phyloP scores from a whole-genome alignment of 148 eudicot species.

The Pouteria glomerata region DNA sequence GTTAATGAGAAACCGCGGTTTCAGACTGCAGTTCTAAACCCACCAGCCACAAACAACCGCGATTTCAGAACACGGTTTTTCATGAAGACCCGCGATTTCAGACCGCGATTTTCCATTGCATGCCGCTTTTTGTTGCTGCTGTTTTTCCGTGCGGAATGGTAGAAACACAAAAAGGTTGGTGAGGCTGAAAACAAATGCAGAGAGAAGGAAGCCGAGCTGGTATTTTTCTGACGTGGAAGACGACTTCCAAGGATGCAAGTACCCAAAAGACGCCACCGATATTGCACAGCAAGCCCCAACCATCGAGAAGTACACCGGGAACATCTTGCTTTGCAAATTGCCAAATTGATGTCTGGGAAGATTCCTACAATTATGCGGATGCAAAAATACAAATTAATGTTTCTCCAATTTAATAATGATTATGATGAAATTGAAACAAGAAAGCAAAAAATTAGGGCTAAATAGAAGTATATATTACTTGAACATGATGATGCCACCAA shows the following conservation, averaged over 20 bases:
- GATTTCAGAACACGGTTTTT: too few species aligned
- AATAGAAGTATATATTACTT: slow-evolving; percentile 34
- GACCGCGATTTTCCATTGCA: too few species aligned
- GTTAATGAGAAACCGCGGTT: too few species aligned
- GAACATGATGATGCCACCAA: slow-evolving; percentile 99
- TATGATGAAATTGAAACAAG: slow-evolving; percentile 1
- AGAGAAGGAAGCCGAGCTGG: slow-evolving; percentile 68
- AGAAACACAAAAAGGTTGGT: slow-evolving; percentile 80
- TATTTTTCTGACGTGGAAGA: slow-evolving; percentile 62
- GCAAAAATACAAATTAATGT: background rate
- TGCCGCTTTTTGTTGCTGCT: too few species aligned
- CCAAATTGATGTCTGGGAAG: slow-evolving; percentile 97
- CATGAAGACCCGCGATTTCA: too few species aligned
- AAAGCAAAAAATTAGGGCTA: background rate
- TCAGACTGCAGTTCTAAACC: too few species aligned
- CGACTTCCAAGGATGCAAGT: slow-evolving; percentile 91
- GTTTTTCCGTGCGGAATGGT: too few species aligned
- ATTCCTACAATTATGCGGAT: slow-evolving; percentile 43
- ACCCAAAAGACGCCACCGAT: slow-evolving; percentile 70
- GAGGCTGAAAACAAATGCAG: slow-evolving; percentile 68
- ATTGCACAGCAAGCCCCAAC: slow-evolving; percentile 84
- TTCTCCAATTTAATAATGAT: background rate
- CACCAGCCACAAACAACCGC: too few species aligned
- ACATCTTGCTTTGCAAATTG: slow-evolving; percentile 97
- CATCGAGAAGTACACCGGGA: slow-evolving; percentile 86